phyloP scores from a whole-genome alignment of 1,139 yeast genomes.

The Suhomyces atakaporum region DNA sequence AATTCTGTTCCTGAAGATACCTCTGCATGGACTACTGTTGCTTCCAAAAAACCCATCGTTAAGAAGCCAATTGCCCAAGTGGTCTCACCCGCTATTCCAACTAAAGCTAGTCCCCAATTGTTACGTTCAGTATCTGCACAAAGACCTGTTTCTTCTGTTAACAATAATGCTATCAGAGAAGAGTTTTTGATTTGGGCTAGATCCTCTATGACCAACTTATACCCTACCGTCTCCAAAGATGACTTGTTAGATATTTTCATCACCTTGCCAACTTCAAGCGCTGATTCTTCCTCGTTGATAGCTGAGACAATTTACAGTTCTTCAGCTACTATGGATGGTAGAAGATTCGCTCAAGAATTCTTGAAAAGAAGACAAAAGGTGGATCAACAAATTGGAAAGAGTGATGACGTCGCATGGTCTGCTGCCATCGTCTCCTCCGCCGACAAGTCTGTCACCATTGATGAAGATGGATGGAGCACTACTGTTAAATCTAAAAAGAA shows the following conservation, averaged over 20 bases:
- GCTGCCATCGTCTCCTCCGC: slow-evolving; percentile 58
- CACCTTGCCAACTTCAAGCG: slow-evolving; percentile 66
- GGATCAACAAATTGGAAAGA: slow-evolving; percentile 53
- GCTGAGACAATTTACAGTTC: slow-evolving; percentile 91
- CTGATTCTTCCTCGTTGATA: slow-evolving; percentile 80
- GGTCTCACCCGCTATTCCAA: slow-evolving; percentile 22
- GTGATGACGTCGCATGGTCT: slow-evolving; percentile 62
- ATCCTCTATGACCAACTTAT: slow-evolving; percentile 67
- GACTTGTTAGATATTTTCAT: slow-evolving; percentile 81
- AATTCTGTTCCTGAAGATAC: slow-evolving; percentile 32
- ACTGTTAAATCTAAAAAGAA: slow-evolving; percentile 34
- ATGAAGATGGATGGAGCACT: slow-evolving; percentile 76
- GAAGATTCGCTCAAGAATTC: slow-evolving; percentile 90
- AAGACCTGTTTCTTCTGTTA: slow-evolving; percentile 28
- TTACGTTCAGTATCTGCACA: slow-evolving; percentile 50
- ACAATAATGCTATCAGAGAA: slow-evolving; percentile 41
- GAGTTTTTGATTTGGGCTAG: slow-evolving; percentile 89
- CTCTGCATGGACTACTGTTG: slow-evolving; percentile 50
- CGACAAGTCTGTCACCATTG: slow-evolving; percentile 49
- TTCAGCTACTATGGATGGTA: slow-evolving; percentile 91
- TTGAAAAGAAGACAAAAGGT: slow-evolving; percentile 73
- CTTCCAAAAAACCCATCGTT: slow-evolving; percentile 31
- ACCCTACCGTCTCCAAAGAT: slow-evolving; percentile 70
- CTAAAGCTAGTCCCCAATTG: slow-evolving; percentile 43
- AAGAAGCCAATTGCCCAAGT: slow-evolving; percentile 26